Evolutionary conservation across 108 stramenopile genomes (phyloP).

Genomic region (Nitzschia sp.): DNA sequence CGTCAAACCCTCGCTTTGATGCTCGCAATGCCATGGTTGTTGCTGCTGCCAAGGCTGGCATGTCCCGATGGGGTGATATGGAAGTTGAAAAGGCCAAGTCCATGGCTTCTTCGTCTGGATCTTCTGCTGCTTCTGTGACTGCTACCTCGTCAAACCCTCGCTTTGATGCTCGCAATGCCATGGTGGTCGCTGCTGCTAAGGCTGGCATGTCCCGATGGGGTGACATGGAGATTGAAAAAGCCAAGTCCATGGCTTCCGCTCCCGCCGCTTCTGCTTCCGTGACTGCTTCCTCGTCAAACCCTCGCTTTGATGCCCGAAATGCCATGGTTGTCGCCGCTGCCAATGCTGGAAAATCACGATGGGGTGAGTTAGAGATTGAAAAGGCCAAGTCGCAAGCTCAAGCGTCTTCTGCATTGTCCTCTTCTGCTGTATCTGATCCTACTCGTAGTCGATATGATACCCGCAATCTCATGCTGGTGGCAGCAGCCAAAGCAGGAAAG

Average conservation of each 20-base stretch:
- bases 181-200: conserved; percentile 39
- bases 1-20: conserved; percentile 8
- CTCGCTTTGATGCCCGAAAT: conserved; percentile 36
- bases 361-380: conserved; percentile 56
- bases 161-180: conserved; percentile 40
- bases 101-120: conserved; percentile 2
- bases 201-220: conserved; percentile 77
- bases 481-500: conserved; percentile 53
- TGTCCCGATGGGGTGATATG: conserved; percentile 69
- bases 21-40: conserved; percentile 45
- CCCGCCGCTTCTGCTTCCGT: conserved; percentile 4
- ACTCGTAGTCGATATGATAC: conserved; percentile 8
- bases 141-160: neutral
- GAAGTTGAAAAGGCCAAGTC: conserved; percentile 40
- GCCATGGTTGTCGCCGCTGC: conserved; percentile 44
- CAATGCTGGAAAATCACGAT: conserved; percentile 62
- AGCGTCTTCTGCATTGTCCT: neutral
- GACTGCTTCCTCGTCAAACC: neutral
- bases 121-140: neutral
- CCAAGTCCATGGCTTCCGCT: conserved; percentile 7
- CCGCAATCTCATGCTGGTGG: conserved; percentile 45
- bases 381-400: conserved; percentile 8
- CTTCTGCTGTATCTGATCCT: neutral
- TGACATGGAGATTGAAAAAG: conserved; percentile 41
- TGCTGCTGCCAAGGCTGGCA: conserved; percentile 52